Evolutionary conservation across 306 rosid species (phyloP), one percentile per base, ranked within the genome.

Genomic region (Cercis canadensis): DNA sequence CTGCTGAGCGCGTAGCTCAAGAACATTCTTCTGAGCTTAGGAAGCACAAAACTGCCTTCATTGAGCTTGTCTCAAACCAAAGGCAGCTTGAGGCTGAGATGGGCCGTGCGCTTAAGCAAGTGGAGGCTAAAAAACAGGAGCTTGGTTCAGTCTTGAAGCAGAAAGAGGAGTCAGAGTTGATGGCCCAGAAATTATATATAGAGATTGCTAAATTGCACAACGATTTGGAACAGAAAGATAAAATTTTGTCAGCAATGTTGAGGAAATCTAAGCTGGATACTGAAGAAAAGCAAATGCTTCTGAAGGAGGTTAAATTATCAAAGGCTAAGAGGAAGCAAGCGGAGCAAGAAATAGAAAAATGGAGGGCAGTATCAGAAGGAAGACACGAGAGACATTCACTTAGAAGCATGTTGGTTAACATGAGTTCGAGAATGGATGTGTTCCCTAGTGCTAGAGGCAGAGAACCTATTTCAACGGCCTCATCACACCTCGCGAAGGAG

Each of bases 151-250:
- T 85, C 15, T 59, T 80, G 75, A 87, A 83, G 84, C 87, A 87
- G 74, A 88, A 93, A 73, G 96, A 94, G 76, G 97, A 88, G 64
- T 86, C 98, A 7, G 95, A 81, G 68, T 37, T 87, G 82, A 61
- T 90, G 86, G 94, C 78, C 8, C 92, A 89, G 64, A 90, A 94
- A 37, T 71, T 90, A 15, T 82, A 96, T 2, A 32, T 83, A 40
- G 97, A 94, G 80, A 78, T 89, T 47, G 76, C 83, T 5, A 94
- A 86, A 44, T 60, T 83, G 83, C 96, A 86, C 43, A 85, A 90
- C 75, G 97, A 94, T 84, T 87, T 86, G 79, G 97, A 94, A 57
- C 96, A 94, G 78, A 94, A 94, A 61, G 98, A 94, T 57, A 94
- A 94, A 74, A 94, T 87, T 74, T 76, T 94, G 77, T 94, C 98